A percentile compares a stretch with the other conserved stretches of the same genome.
These are phyloP conservation scores for Brassica incana DNA, from an alignment of 345 rosid genomes.

Conservation along the genomic window DNA sequence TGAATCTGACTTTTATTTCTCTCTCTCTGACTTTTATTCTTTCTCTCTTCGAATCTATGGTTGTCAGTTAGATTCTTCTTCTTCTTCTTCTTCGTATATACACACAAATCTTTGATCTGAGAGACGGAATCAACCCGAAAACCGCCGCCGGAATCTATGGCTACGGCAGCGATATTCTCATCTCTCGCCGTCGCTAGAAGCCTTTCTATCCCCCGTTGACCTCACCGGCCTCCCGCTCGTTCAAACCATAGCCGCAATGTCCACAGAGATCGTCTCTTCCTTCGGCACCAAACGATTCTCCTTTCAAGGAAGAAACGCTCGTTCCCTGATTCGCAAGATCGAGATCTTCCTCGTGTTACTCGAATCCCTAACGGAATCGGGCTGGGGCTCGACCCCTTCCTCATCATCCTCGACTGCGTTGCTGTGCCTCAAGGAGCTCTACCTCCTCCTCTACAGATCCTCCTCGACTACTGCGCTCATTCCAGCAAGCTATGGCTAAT, in stretches of 20 bases:
- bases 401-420: slow-evolving; percentile 36
- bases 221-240: slow-evolving; percentile 65
- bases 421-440: slow-evolving; percentile 81
- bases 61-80: not conserved
- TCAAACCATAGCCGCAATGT: slow-evolving; percentile 60
- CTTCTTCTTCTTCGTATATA: slow-evolving; percentile 4
- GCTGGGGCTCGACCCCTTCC: slow-evolving; percentile 34
- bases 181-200: slow-evolving; percentile 78
- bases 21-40: no score
- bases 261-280: slow-evolving; percentile 57
- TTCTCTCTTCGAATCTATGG: no score
- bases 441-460: no score
- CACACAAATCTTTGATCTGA: slow-evolving; percentile 11
- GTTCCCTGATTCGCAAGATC: slow-evolving; percentile 69
- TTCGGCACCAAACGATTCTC: slow-evolving; percentile 46
- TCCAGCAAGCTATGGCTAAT: slow-evolving; percentile 91
- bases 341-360: slow-evolving; percentile 64
- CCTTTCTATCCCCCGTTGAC: slow-evolving; percentile 85
- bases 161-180: slow-evolving; percentile 80
- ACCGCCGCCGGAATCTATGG: slow-evolving; percentile 48
- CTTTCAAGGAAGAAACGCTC: slow-evolving; percentile 75
- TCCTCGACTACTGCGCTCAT: slow-evolving; percentile 70
- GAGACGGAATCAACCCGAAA: slow-evolving; percentile 12
- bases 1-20: no score
- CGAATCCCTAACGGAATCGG: slow-evolving; percentile 62